These are phyloP conservation scores for Trichothecium roseum DNA, from an alignment of 2,329 filamentous ascomycete species.

Conservation along the genomic window DNA sequence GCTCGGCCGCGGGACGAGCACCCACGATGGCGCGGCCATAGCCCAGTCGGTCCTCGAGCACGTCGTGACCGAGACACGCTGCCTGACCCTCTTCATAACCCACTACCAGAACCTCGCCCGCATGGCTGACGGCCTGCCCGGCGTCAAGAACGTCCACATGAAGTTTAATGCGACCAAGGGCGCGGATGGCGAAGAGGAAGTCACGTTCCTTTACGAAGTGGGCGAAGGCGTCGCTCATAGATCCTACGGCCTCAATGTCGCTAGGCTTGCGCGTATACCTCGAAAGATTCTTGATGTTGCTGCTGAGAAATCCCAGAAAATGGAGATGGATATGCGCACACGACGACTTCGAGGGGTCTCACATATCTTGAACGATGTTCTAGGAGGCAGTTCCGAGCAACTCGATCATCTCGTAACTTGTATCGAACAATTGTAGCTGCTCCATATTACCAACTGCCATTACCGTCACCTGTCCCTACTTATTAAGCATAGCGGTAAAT, in stretches of 20 bases:
- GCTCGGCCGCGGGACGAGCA: slow-evolving; percentile 84
- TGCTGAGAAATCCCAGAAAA: slow-evolving; percentile 63
- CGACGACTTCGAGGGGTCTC: slow-evolving; percentile 47
- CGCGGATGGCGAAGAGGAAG: slow-evolving; percentile 53
- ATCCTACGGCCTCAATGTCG: slow-evolving; percentile 91
- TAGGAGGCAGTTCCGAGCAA: slow-evolving; percentile 27
- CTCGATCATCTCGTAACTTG: slow-evolving; percentile 42
- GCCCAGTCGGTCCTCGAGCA: slow-evolving; percentile 84
- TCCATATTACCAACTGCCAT: too few species aligned
- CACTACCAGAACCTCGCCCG: slow-evolving; percentile 82
- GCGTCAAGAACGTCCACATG: slow-evolving; percentile 90
- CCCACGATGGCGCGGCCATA: slow-evolving; percentile 93
- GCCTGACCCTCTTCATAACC: slow-evolving; percentile 90
- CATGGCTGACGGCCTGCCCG: slow-evolving; percentile 57
- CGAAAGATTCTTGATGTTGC: slow-evolving; percentile 68
- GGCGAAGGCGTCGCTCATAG: slow-evolving; percentile 85
- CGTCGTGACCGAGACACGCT: slow-evolving; percentile 62
- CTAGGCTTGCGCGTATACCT: slow-evolving; percentile 73
- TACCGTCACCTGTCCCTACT: background rate
- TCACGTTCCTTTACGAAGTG: slow-evolving; percentile 93
- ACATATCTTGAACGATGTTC: slow-evolving; percentile 29
- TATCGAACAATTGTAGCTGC: slow-evolving; percentile 46
- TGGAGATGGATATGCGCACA: slow-evolving; percentile 63
- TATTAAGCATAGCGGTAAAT: background rate
- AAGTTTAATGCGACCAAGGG: slow-evolving; percentile 50